Base-by-base conservation (phyloP, 805 yeast species). In the Kazachstania psychrophila region DNA sequence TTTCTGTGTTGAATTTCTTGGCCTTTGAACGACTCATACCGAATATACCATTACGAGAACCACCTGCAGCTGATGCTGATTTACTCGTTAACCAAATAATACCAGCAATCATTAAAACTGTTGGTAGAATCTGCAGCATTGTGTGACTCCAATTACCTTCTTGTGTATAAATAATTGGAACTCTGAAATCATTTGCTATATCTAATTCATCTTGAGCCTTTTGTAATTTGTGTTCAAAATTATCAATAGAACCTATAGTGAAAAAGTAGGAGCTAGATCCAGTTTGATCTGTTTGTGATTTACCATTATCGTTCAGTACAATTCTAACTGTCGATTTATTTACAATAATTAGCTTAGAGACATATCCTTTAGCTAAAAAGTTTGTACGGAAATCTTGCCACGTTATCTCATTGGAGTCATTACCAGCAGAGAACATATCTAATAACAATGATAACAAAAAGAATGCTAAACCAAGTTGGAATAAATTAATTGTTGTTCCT, bases 1-100 rank as follows among this genome's bases (percentile, higher is more conserved):
- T 79, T 47, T 92, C 96, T 55, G 81, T 84, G 60, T 92, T 89
- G 66, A 89, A 89, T 44, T 78, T 70, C 58, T 86, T 84, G 4
- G 97, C 97, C 39, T 83, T 84, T 27, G 94, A 80, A 57, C 87
- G 85, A 40, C 96, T 95, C 53, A 88, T 83, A 4, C 94, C 94
- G 36, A 87, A 87, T 42, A 81, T 73, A 3, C 89, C 89, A 31
- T 86, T 85, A 50, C 75, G 72, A 3, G 69, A 67, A 31, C 75
- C 71, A 34, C 68, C 69, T 18, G 64, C 64, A 7, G 64, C 64
- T 30, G 55, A 49, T 2, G 69, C 60, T 10, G 83, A 77, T 47
- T 75, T 73, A 46, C 76, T 77, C 6, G 88, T 79, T 60, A 92
- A 66, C 69, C 82, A 92, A 61, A 79, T 77, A 35, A 92, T 71